Evolutionary conservation across 306 rosid genomes (phyloP).

Genomic region (Senna siamea): DNA sequence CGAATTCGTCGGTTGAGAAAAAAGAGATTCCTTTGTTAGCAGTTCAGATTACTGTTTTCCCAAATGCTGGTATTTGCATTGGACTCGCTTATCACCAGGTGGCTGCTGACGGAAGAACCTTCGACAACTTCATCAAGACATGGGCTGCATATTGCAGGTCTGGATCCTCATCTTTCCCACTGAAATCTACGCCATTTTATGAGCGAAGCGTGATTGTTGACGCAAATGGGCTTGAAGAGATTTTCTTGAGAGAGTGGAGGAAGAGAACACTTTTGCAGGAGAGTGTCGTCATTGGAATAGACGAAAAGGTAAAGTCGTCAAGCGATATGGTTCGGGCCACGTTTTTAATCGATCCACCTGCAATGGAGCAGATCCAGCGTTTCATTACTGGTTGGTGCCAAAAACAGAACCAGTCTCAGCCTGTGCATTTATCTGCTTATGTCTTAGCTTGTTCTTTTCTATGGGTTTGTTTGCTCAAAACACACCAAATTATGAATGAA

Average conservation of each 20-base stretch:
- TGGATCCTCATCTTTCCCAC: not conserved
- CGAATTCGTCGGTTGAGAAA: not conserved
- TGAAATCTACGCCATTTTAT: conserved; percentile 7
- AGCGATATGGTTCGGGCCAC: conserved; percentile 43
- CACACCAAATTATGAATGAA: conserved; percentile 14
- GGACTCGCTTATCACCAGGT: conserved; percentile 50
- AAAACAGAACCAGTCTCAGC: conserved; percentile 25
- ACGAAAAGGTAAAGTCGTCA: not conserved
- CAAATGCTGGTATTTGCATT: conserved; percentile 50
- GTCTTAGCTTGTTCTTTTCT: conserved; percentile 50
- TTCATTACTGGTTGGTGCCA: conserved; percentile 38
- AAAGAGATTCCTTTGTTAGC: conserved; percentile 46
- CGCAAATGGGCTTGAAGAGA: conserved; percentile 31
- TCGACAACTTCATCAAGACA: conserved; percentile 52
- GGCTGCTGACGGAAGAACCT: conserved; percentile 55
- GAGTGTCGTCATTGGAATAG: not conserved
- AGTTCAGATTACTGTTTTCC: conserved; percentile 50
- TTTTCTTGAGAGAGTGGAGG: conserved; percentile 54
- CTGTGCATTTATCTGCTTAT: conserved; percentile 48
- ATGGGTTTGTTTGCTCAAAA: conserved; percentile 55
- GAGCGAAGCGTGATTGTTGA: conserved; percentile 52
- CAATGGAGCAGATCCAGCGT: conserved; percentile 44
- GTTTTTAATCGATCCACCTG: conserved; percentile 27
- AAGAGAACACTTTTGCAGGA: conserved; percentile 3
- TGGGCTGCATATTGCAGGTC: conserved; percentile 48